phyloP scores from a whole-genome alignment of 306 rosid species.

The Prunus persica region Prunus_persica_NCBIv2 NC_034011.1:6901001-6901500 shows the following conservation, averaged over 20 bases:
- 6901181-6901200: background rate
- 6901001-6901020: background rate
- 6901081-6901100: slow-evolving; percentile 79
- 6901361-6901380: background rate
- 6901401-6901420: background rate
- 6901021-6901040: background rate
- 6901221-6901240: background rate
- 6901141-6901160: background rate
- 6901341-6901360: background rate
- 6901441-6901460: background rate
- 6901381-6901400: background rate
- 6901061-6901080: slow-evolving; percentile 60
- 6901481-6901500: too few species aligned
- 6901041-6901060: slow-evolving; percentile 60
- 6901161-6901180: slow-evolving; percentile 19
- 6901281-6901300: background rate
- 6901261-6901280: background rate
- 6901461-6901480: background rate
- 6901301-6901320: background rate
- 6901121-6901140: background rate
- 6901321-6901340: background rate
- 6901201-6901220: background rate
- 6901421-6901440: background rate
- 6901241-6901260: background rate
- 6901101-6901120: slow-evolving; percentile 21